Conservation (phyloP, 2,329 filamentous ascomycete species). For the Rugonectria rugulosa region DNA sequence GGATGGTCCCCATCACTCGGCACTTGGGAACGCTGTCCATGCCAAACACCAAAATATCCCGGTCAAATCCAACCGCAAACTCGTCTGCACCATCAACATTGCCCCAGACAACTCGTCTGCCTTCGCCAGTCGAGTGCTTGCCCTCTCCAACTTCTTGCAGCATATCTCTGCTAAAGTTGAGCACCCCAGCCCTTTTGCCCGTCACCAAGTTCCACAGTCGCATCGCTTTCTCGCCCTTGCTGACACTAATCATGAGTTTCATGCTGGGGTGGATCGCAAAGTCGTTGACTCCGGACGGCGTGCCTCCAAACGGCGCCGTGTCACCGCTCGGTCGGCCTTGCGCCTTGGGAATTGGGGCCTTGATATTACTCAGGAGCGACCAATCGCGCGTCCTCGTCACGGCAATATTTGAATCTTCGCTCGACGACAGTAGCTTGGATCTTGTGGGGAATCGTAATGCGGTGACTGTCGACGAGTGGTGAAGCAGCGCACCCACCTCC, state of each 20-base stretch:
- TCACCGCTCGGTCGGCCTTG: slow-evolving; percentile 86
- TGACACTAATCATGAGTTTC: slow-evolving; percentile 95
- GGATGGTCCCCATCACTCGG: slow-evolving; percentile 70
- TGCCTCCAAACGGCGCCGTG: slow-evolving; percentile 81
- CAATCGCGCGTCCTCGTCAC: slow-evolving; percentile 90
- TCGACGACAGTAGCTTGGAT: slow-evolving; percentile 85
- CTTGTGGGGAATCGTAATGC: slow-evolving; percentile 82
- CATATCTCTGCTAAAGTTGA: slow-evolving; percentile 81
- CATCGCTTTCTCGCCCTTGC: slow-evolving; percentile 90
- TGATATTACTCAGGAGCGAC: slow-evolving; percentile 86
- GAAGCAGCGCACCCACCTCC: slow-evolving; percentile 84
- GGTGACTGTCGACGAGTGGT: slow-evolving; percentile 86
- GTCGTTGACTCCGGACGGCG: slow-evolving; percentile 89
- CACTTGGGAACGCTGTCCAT: slow-evolving; percentile 86
- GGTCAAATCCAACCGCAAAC: slow-evolving; percentile 89
- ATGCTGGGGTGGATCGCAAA: slow-evolving; percentile 96
- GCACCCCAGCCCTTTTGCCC: slow-evolving; percentile 90
- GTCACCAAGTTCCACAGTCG: slow-evolving; percentile 96
- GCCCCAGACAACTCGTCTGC: slow-evolving; percentile 83
- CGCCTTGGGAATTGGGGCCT: slow-evolving; percentile 83
- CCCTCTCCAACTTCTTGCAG: slow-evolving; percentile 79
- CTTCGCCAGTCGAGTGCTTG: slow-evolving; percentile 81
- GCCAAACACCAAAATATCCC: slow-evolving; percentile 84
- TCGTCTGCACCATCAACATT: slow-evolving; percentile 74
- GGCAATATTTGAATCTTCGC: slow-evolving; percentile 90